Conservation (phyloP, 139 green algal species). For the Chlamydomonas schloesseri region DNA sequence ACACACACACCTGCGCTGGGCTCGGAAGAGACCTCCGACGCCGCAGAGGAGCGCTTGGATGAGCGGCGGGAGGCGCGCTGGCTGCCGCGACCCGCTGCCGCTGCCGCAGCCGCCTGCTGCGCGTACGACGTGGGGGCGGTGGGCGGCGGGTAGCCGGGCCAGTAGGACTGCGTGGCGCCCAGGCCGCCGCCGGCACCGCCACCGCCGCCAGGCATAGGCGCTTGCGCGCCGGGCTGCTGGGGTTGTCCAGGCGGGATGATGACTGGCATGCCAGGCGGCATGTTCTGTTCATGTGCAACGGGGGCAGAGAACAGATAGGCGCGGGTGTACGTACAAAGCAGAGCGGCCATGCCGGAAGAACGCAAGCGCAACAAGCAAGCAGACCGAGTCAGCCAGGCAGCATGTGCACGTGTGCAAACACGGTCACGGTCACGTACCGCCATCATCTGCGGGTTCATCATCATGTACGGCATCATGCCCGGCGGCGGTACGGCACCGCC, state of each 20-base stretch:
- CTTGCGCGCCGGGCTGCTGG: not conserved
- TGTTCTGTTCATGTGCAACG: no score
- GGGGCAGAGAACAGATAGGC: no score
- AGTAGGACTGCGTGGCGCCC: slow-evolving; percentile 6
- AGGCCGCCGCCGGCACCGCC: not conserved
- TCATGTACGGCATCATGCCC: slow-evolving; percentile 33
- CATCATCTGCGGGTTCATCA: slow-evolving; percentile 34
- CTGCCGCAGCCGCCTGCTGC: not conserved
- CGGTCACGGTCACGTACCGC: not conserved
- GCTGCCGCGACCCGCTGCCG: not conserved
- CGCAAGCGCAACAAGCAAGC: no score
- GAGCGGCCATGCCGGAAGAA: no score
- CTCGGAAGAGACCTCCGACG: not conserved
- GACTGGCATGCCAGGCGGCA: slow-evolving; percentile 39
- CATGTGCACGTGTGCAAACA: no score
- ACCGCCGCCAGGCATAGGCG: no score
- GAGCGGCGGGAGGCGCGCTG: not conserved
- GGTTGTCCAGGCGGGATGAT: not conserved
- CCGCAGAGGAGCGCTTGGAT: not conserved
- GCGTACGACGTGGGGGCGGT: not conserved
- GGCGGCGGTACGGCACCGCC: not conserved
- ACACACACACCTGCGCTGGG: not conserved
- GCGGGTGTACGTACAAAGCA: no score
- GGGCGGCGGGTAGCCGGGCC: not conserved
- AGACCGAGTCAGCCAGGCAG: no score